phyloP scores from a whole-genome alignment of 2,329 filamentous ascomycete genomes.

The Sporothrix humicola region DNA sequence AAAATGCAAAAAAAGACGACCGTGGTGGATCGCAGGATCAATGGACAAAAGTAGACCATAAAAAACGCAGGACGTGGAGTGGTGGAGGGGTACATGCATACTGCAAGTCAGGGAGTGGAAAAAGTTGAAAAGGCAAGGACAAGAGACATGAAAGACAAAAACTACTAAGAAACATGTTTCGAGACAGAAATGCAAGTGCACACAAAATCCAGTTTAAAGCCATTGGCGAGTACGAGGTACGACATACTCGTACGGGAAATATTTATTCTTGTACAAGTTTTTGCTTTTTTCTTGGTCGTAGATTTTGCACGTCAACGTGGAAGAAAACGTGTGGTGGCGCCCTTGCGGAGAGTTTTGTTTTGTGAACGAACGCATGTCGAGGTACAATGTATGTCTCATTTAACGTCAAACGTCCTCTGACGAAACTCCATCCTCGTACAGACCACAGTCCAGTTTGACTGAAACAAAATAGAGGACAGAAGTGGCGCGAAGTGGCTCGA shows the following conservation, averaged over 20 bases:
- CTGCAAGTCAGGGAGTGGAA: constrained; percentile 13
- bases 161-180: not conserved
- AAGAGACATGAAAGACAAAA: not conserved
- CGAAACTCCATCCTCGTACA: not conserved
- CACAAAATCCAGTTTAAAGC: not conserved
- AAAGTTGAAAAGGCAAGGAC: not conserved
- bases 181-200: not conserved
- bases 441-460: not conserved
- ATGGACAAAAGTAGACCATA: not conserved
- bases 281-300: too few relatives aligned
- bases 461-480: not conserved
- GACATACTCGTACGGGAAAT: not conserved
- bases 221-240: not conserved
- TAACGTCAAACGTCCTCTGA: too few relatives aligned
- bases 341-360: not conserved
- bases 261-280: not conserved
- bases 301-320: not conserved
- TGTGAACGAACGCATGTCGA: not conserved
- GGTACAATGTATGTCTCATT: too few relatives aligned
- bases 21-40: not conserved
- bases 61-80: not conserved
- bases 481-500: too few relatives aligned
- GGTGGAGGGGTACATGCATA: not conserved
- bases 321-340: constrained; percentile 3
- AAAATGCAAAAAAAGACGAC: not conserved